Percentiles rank a stretch among this genome's conserved stretches.
Evolutionary conservation across 116 monocot species (phyloP).

Genomic region (Cymodocea nodosa): DNA sequence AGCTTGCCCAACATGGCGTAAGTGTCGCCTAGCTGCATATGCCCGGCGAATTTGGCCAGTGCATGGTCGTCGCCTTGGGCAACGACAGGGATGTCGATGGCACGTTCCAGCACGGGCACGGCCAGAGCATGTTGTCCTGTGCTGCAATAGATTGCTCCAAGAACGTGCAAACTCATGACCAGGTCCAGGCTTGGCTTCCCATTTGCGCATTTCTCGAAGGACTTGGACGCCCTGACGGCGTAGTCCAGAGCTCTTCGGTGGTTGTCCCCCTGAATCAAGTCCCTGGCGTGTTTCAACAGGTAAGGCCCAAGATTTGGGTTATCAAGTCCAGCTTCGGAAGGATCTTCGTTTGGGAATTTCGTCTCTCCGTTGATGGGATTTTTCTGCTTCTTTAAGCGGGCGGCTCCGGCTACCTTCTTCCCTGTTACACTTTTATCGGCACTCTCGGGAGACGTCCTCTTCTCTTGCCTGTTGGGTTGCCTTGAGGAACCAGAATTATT

Average conservation of each 20-base stretch:
- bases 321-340: constrained; percentile 13
- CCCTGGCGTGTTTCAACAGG: constrained; percentile 24
- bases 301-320: constrained; percentile 29
- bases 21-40: constrained; percentile 27
- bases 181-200: constrained; percentile 23
- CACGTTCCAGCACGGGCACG: constrained; percentile 13
- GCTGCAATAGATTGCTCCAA: constrained; percentile 22
- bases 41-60: constrained; percentile 21
- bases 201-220: constrained; percentile 16
- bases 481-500: constrained; percentile 10
- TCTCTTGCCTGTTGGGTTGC: constrained; percentile 3
- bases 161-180: constrained; percentile 26
- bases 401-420: background rate
- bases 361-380: background rate
- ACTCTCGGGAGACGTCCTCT: constrained; percentile 12
- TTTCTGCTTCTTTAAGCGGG: constrained; percentile 8
- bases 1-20: constrained; percentile 16
- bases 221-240: constrained; percentile 15
- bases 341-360: constrained; percentile 13
- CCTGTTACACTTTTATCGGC: constrained; percentile 9
- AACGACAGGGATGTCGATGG: constrained; percentile 13
- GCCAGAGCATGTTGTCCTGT: constrained; percentile 19
- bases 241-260: constrained; percentile 24
- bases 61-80: constrained; percentile 14
- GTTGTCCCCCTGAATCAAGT: constrained; percentile 18